Percentiles rank a stretch among this genome's conserved stretches.
Evolutionary conservation across 441 rosid genomes (phyloP).

Genomic region (Hura crepitans): DNA sequence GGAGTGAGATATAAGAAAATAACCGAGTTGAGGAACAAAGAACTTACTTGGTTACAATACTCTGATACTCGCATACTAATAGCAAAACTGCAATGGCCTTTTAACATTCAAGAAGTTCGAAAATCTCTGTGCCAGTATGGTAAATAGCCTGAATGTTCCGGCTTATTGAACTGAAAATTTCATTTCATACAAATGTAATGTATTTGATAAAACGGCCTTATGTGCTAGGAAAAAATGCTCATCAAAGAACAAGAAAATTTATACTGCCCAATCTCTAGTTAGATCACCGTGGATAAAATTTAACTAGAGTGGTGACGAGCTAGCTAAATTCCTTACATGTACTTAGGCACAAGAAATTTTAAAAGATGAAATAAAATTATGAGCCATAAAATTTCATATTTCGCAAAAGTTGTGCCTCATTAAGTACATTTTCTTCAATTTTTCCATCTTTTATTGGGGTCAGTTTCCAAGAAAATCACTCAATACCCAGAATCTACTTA

Average conservation of each 20-base stretch:
- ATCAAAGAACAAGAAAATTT: not conserved
- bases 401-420: not conserved
- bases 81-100: not conserved
- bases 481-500: not conserved
- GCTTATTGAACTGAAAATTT: not conserved
- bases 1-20: not conserved
- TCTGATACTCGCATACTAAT: not conserved
- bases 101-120: not conserved
- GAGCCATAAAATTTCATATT: too few relatives aligned
- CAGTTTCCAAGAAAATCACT: not conserved
- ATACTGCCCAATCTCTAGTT: not conserved
- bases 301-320: not conserved
- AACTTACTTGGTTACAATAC: not conserved
- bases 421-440: not conserved
- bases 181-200: not conserved
- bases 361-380: not conserved
- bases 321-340: not conserved
- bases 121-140: not conserved
- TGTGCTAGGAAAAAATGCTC: not conserved
- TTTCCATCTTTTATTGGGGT: not conserved
- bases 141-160: not conserved
- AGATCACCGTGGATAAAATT: not conserved
- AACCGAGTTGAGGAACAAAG: not conserved
- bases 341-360: not conserved
- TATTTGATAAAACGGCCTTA: not conserved